Evolutionary conservation across 257 asterid species (phyloP).

Genomic region (Solanum tarijense): DNA sequence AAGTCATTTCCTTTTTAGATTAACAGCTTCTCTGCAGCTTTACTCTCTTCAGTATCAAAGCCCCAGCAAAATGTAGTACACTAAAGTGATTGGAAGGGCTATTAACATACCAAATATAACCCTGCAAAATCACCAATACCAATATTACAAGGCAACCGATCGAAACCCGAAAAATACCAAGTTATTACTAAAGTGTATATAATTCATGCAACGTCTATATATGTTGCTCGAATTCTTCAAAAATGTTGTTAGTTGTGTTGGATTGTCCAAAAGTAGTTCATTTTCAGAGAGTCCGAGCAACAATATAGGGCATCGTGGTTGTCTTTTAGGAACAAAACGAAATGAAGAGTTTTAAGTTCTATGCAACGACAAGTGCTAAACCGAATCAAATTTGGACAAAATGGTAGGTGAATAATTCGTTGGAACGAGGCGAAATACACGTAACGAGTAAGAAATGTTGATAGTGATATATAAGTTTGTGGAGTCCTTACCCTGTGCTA

Average conservation of each 20-base stretch:
- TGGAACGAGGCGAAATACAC: background rate
- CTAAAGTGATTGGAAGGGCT: constrained; percentile 82
- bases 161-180: background rate
- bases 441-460: background rate
- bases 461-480: background rate
- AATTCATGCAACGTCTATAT: background rate
- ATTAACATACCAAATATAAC: constrained; percentile 90
- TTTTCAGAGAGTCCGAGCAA: background rate
- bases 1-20: constrained; percentile 23
- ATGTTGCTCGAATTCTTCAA: background rate
- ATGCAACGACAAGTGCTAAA: background rate
- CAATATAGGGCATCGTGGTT: background rate
- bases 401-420: background rate
- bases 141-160: background rate
- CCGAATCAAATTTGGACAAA: background rate
- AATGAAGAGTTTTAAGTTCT: background rate
- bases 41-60: constrained; percentile 33
- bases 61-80: constrained; percentile 72
- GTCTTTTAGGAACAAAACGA: background rate
- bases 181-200: background rate
- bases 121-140: constrained; percentile 29
- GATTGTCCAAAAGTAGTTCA: background rate
- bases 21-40: background rate
- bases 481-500: constrained; percentile 51
- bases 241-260: background rate